These are phyloP conservation scores for Candida mattraensis DNA, from an alignment of 805 yeast species.

Conservation along the genomic window DNA sequence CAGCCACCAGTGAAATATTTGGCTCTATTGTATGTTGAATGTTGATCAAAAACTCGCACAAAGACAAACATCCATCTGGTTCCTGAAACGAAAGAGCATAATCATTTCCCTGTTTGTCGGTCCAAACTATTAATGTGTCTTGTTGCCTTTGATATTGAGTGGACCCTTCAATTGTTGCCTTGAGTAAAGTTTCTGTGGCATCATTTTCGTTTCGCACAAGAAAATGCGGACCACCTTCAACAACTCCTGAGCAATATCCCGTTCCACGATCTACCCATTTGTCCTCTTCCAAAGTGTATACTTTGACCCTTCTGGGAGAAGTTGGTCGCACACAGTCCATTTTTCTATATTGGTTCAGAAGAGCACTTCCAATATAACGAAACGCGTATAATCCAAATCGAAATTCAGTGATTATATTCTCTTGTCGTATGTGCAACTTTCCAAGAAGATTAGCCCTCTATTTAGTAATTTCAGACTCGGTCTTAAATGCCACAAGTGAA, in stretches of 20 bases:
- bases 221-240: constrained; percentile 55
- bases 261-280: constrained; percentile 94
- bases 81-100: constrained; percentile 92
- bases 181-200: constrained; percentile 56
- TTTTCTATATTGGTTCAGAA: no score
- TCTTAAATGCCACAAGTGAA: no score
- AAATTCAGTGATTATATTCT: no score
- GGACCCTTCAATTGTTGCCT: constrained; percentile 66
- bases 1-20: constrained; percentile 71
- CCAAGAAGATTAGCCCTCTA: no score
- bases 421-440: no score
- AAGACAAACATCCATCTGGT: constrained; percentile 78
- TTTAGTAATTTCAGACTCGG: no score
- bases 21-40: constrained; percentile 64
- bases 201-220: constrained; percentile 72
- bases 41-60: constrained; percentile 77
- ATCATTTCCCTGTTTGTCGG: constrained; percentile 68
- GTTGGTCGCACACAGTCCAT: constrained; percentile 25
- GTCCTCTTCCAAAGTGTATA: constrained; percentile 77
- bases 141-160: constrained; percentile 91
- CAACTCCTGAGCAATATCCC: constrained; percentile 80
- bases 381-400: no score
- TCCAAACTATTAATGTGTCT: constrained; percentile 93
- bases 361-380: no score
- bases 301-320: constrained; percentile 79